Base-by-base conservation (phyloP, 176 grass and related monocot genomes). In the Chrysopogon serrulatus region DNA sequence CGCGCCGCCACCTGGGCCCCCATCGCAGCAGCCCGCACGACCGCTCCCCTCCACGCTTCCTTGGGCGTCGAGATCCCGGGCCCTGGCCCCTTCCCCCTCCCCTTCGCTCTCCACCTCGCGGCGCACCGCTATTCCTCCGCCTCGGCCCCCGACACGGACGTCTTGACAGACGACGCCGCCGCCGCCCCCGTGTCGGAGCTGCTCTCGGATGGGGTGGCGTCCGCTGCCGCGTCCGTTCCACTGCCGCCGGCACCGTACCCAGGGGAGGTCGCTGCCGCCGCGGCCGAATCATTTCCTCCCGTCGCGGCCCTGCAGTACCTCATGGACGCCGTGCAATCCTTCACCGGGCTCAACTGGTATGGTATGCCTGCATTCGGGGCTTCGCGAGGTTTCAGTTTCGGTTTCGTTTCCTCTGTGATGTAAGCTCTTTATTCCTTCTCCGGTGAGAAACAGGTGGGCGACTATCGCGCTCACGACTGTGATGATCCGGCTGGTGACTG, bases 331-430 rank as follows among this genome's bases (percentile, higher is more conserved):
- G 77, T 95, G 8, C 91, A 95, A 15, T 83, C 79, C 35, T 73
- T 95, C 83, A 90, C 89, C 18, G 93, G 89, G 21, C 80, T 95
- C 71, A 98, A 98, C 68, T 95, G 93, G 96, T 95, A 89, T 65
- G 4, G 19, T 6, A 3, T 9, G 6, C 30, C 27, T 9, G 6
- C 30, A 23, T 53, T 32, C 21, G 12, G 12, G 19, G 8, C 30
- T 36, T 64, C 8, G 5, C 53, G 21, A 26, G 14, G 71, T 27
- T 40, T 70, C 5, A 8, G 43, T 77, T 79, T 81, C 14, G 7
- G 8, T 39, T 43, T 56, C 1, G 53, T 24, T 23, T 43, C 24
- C 34, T 26, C 0, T 69, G 13, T 48, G 60, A 35, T 26, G 16
- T 37, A 18, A 59, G 40, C 3, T 81, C 26, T 27, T 24, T 30